These are phyloP conservation scores for Holtermannia corniformis DNA, from an alignment of 768 basidiomycete species.

Conservation along the genomic window DNA sequence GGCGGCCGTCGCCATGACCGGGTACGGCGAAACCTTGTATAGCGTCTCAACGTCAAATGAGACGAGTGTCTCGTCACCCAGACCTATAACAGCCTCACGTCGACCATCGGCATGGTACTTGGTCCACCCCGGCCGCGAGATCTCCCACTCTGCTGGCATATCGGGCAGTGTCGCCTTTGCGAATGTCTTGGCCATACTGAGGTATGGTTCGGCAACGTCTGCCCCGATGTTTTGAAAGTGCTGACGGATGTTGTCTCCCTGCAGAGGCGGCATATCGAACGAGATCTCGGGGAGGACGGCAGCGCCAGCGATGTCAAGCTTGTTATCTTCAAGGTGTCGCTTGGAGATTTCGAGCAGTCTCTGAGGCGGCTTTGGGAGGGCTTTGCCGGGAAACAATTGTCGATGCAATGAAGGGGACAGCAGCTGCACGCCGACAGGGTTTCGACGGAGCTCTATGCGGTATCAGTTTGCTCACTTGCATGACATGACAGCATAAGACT, in stretches of 20 bases:
- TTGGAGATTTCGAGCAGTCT: constrained; percentile 64
- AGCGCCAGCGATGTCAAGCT: constrained; percentile 66
- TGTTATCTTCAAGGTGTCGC: constrained; percentile 71
- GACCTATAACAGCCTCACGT: constrained; percentile 60
- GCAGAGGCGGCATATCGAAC: constrained; percentile 74
- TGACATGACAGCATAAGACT: too few relatives aligned
- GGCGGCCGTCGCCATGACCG: constrained; percentile 81
- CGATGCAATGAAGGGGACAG: constrained; percentile 68
- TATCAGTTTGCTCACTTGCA: neutral
- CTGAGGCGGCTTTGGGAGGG: constrained; percentile 54
- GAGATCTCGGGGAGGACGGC: constrained; percentile 69
- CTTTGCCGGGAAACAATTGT: constrained; percentile 57
- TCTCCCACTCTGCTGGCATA: constrained; percentile 50
- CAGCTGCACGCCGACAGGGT: constrained; percentile 87
- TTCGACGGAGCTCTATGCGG: constrained; percentile 45
- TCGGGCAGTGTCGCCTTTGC: constrained; percentile 52
- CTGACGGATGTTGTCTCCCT: constrained; percentile 69
- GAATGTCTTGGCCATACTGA: constrained; percentile 57
- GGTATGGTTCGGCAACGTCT: constrained; percentile 64
- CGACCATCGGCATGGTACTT: constrained; percentile 74
- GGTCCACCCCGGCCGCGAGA: constrained; percentile 70
- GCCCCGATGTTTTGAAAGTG: constrained; percentile 78
- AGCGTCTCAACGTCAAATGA: constrained; percentile 92
- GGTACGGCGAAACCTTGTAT: constrained; percentile 58
- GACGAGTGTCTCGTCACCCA: constrained; percentile 52